phyloP scores from a whole-genome alignment of 768 basidiomycete genomes.

The Pisolithus albus region DNA sequence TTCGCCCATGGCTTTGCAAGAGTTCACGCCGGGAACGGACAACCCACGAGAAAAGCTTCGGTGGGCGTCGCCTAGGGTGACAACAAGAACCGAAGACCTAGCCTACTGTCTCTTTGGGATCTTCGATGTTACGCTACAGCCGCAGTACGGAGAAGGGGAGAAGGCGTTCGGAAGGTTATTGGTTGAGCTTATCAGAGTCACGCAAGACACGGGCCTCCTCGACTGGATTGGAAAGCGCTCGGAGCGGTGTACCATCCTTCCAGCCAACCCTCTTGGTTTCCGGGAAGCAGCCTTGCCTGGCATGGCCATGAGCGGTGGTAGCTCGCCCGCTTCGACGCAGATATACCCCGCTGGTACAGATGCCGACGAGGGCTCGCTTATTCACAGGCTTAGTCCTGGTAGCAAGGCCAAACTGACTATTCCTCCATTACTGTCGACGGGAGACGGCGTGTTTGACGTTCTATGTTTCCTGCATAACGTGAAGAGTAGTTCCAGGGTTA shows the following conservation, averaged over 20 bases:
- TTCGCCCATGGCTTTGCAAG: neutral
- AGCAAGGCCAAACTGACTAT: neutral
- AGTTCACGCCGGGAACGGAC: neutral
- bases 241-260: slow-evolving; percentile 2
- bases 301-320: neutral
- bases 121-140: slow-evolving; percentile 7
- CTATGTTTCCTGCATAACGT: slow-evolving; percentile 2
- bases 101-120: slow-evolving; percentile 12
- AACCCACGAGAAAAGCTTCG: slow-evolving; percentile 4
- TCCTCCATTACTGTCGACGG: neutral
- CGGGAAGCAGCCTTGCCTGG: neutral
- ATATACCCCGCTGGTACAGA: neutral
- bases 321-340: neutral
- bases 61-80: neutral
- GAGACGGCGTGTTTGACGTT: neutral
- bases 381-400: neutral
- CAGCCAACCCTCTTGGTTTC: slow-evolving; percentile 4
- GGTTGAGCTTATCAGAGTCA: slow-evolving; percentile 4
- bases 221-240: slow-evolving; percentile 8
- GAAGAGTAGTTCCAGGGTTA: neutral
- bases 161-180: slow-evolving; percentile 9
- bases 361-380: neutral
- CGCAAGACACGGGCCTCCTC: slow-evolving; percentile 6
- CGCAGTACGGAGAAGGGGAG: slow-evolving; percentile 15
- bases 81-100: slow-evolving; percentile 5